Evolutionary conservation across 805 yeast genomes (phyloP), one percentile per base, ranked within the genome.

Genomic region (Blastobotrys attinorum): DNA sequence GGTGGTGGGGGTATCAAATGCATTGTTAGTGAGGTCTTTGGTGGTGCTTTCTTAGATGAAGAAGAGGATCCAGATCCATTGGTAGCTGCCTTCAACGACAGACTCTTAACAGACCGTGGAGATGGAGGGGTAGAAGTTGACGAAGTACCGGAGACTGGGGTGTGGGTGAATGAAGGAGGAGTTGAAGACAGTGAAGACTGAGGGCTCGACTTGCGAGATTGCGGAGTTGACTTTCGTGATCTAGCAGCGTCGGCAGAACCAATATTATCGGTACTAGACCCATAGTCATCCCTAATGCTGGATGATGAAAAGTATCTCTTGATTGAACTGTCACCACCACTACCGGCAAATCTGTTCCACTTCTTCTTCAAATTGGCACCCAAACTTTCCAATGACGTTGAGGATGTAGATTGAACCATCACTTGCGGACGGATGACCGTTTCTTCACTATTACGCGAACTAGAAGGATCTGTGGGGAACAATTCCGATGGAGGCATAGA

Each of bases 1-100:
- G 53, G 52, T 5, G 64, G 63, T 15, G 59, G 54, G 4, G 62
- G 61, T 15, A 53, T 45, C 29, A 53, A 33, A 2, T 49, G 31
- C 43, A 48, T 50, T 3, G 56, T 52, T 7, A 52, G 45, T 11
- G 54, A 42, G n/a, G 11, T 8, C 18, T 10, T 3, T 21, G 21
- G 21, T 20, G 21, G 15, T 8, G 36, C 36, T 22, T 32, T 32
- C 18, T 15, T 15, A n/a, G 17, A 16, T 5, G 21, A 4, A 4
- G 5, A 5, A 16, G 7, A n/a, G 21, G 20, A n/a, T 3, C 22
- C 36, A 17, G 36, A 32, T 20, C 36, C 10, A 11, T 13, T 15
- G 17, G 25, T 16, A 13, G 25, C 25, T 17, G 39, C n/a, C 10
- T 7, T 25, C 15, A 32, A n/a, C 8, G 33, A 18, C 18, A 38